Percentiles rank a stretch among this genome's conserved stretches.
phyloP scores from a whole-genome alignment of 306 rosid species.

The Rosa multiflora region DNA sequence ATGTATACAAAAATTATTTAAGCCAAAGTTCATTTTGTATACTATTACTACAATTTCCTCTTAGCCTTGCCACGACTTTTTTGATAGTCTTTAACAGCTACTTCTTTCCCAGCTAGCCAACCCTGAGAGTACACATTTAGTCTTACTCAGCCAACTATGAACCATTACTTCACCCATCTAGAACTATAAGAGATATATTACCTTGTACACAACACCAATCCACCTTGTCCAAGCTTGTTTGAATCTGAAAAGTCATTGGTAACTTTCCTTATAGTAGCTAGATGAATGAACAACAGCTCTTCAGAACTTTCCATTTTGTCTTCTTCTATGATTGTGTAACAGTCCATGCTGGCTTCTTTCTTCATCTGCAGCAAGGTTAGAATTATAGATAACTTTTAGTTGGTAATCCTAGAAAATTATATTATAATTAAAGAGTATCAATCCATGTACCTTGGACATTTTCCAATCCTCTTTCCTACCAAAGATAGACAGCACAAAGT shows the following conservation, averaged over 20 bases:
- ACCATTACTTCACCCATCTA: not conserved
- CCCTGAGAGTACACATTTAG: constrained; percentile 37
- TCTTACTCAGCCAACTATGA: not conserved
- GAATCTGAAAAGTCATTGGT: constrained; percentile 38
- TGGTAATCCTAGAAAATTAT: not conserved
- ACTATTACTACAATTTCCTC: constrained; percentile 25
- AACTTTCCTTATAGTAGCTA: constrained; percentile 15
- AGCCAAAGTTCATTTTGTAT: too few relatives aligned
- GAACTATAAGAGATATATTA: constrained; percentile 5
- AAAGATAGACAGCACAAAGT: constrained; percentile 7
- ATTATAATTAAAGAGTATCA: not conserved
- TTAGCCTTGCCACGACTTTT: constrained; percentile 63
- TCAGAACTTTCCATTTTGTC: not conserved
- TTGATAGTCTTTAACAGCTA: constrained; percentile 60
- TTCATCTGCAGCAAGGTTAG: not conserved
- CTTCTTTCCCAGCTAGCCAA: constrained; percentile 49
- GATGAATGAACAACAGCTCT: constrained; percentile 38
- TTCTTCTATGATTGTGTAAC: constrained; percentile 29
- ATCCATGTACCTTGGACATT: constrained; percentile 27
- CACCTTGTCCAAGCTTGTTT: constrained; percentile 60
- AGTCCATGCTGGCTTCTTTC: constrained; percentile 26
- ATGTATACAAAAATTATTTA: too few relatives aligned
- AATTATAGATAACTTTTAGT: not conserved
- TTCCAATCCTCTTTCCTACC: not conserved
- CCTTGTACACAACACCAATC: constrained; percentile 61